phyloP scores from a whole-genome alignment of 1,284 basidiomycete species.

The Peniophora sp. region DNA sequence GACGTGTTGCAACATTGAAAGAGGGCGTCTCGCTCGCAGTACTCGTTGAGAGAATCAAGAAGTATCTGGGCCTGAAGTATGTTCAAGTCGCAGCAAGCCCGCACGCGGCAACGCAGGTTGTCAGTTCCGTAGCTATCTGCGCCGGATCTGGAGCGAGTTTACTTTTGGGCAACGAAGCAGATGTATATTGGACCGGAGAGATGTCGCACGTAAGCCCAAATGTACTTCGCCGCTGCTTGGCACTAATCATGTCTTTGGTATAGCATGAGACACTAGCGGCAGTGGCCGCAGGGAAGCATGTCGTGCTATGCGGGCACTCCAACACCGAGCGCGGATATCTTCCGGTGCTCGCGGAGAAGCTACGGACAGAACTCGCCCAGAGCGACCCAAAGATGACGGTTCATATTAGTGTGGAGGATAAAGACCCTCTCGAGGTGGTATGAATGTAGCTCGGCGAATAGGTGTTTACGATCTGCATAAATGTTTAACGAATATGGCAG shows the following conservation, averaged over 20 bases:
- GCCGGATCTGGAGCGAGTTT: slow-evolving; percentile 79
- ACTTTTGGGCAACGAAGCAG: slow-evolving; percentile 62
- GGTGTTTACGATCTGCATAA: slow-evolving; percentile 10
- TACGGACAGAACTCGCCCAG: slow-evolving; percentile 29
- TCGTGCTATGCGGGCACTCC: slow-evolving; percentile 75
- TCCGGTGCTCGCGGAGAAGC: slow-evolving; percentile 53
- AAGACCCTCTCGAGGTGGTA: slow-evolving; percentile 51
- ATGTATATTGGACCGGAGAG: slow-evolving; percentile 87
- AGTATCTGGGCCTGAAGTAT: slow-evolving; percentile 35
- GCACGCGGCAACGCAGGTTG: slow-evolving; percentile 23
- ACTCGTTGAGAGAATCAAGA: slow-evolving; percentile 62
- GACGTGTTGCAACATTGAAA: slow-evolving; percentile 57
- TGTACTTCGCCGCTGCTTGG: no score
- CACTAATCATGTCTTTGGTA: slow-evolving; percentile 6
- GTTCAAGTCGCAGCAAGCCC: slow-evolving; percentile 62
- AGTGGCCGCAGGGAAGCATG: slow-evolving; percentile 62
- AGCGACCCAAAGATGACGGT: slow-evolving; percentile 34
- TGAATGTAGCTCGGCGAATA: slow-evolving; percentile 14
- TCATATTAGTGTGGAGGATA: slow-evolving; percentile 50
- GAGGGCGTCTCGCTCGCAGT: slow-evolving; percentile 50
- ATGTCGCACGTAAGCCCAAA: slow-evolving; percentile 72
- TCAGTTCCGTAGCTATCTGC: slow-evolving; percentile 66
- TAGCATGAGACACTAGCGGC: slow-evolving; percentile 82
- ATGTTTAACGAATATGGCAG: slow-evolving; percentile 5
- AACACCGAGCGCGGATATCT: slow-evolving; percentile 89